phyloP scores from a whole-genome alignment of 257 asterid genomes.

The Petunia secreta region DNA sequence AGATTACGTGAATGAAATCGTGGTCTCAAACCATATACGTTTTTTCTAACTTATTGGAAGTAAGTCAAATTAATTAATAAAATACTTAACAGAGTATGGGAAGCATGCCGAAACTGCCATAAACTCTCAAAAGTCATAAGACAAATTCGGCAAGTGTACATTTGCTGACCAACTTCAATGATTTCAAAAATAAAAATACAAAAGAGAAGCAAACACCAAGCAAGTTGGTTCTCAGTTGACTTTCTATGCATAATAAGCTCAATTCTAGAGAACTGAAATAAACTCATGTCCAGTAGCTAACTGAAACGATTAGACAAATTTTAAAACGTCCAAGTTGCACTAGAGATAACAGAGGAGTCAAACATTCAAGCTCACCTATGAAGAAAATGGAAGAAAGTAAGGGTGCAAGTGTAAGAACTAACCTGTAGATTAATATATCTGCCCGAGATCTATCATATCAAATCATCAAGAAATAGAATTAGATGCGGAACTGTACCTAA shows the following conservation, averaged over 20 bases:
- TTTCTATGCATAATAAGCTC: neutral
- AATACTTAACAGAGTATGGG: neutral
- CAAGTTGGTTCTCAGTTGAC: constrained; percentile 6
- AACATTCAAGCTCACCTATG: too few species aligned
- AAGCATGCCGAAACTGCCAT: neutral
- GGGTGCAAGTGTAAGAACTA: too few species aligned
- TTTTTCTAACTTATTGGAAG: neutral
- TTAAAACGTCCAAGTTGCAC: neutral
- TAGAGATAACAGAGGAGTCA: neutral
- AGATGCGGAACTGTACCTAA: too few species aligned
- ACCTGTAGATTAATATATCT: too few species aligned
- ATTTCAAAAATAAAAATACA: neutral
- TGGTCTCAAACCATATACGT: neutral
- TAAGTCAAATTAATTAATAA: neutral
- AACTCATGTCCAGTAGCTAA: neutral
- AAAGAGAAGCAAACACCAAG: neutral
- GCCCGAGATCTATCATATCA: too few species aligned
- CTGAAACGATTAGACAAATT: neutral
- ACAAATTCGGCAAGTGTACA: neutral
- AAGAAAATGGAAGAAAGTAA: too few species aligned
- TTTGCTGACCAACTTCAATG: constrained; percentile 21
- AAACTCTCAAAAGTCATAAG: neutral
- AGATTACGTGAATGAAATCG: too few species aligned
- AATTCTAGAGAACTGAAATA: neutral
- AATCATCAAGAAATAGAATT: too few species aligned